Conservation (phyloP, 192 early-diverging fungal species). For the Coemansia pectinata region DNA sequence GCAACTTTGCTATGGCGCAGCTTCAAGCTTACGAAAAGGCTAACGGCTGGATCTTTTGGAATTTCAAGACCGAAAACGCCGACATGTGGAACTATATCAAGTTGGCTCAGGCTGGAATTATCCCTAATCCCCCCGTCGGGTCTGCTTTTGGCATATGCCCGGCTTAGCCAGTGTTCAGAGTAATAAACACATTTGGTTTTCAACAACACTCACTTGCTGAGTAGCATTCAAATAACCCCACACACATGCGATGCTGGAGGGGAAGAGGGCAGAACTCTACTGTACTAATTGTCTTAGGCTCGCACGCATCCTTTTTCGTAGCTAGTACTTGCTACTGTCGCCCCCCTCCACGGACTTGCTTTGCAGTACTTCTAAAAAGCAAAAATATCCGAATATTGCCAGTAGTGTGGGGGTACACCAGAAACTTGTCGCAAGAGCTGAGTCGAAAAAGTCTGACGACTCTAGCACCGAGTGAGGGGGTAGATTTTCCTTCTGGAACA, state of each 20-base stretch:
- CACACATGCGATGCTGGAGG: not conserved
- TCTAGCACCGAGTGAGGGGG: not conserved
- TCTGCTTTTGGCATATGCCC: conserved; percentile 21
- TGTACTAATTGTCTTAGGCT: not conserved
- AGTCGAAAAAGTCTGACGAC: not conserved
- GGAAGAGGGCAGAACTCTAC: not conserved
- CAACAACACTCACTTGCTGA: not conserved
- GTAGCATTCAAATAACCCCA: not conserved
- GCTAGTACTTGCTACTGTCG: not conserved
- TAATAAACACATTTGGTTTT: not conserved
- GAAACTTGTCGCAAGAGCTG: conserved; percentile 2
- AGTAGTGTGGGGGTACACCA: not conserved
- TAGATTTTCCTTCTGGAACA: not conserved
- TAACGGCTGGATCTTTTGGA: conserved; percentile 63
- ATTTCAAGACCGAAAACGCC: conserved; percentile 57
- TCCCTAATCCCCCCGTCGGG: conserved; percentile 44
- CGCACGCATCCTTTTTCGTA: not conserved
- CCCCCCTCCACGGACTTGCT: not conserved
- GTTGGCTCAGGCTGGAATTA: conserved; percentile 36
- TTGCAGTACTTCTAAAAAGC: not conserved
- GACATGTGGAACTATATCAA: conserved; percentile 59
- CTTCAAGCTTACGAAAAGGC: conserved; percentile 63
- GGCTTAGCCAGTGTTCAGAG: not conserved
- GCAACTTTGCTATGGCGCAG: conserved; percentile 59
- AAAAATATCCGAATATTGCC: not conserved